A percentile compares a stretch with the other conserved stretches of the same genome.
Evolutionary conservation across 2,329 filamentous ascomycete species (phyloP).

Genomic region (Botrytis hyacinthi): DNA sequence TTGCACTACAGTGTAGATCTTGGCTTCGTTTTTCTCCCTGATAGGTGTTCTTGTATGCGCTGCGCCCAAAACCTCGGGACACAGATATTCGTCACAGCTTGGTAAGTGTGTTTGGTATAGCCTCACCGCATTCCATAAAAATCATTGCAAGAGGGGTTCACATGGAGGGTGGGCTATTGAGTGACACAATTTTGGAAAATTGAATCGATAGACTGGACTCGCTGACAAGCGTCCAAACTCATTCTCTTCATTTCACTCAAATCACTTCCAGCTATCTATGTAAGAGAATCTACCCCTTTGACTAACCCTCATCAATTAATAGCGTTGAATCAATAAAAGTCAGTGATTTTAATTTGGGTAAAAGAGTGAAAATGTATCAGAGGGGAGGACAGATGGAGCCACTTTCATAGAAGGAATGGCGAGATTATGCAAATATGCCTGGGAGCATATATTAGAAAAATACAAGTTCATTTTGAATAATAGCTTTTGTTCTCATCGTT

Average conservation of each 20-base stretch:
- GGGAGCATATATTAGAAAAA: background rate
- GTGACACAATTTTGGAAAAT: background rate
- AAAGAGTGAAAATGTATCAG: background rate
- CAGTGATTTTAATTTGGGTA: background rate
- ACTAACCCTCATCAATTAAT: fast-evolving
- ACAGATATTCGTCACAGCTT: no score
- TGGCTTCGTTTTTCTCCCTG: no score
- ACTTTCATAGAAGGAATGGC: background rate
- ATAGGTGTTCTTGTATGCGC: no score
- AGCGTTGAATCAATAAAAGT: fast-evolving
- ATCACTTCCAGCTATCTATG: background rate
- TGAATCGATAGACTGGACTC: background rate
- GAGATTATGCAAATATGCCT: background rate
- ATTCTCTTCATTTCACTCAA: background rate
- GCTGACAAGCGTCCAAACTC: background rate
- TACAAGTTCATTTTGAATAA: background rate
- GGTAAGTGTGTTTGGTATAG: background rate
- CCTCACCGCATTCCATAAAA: background rate
- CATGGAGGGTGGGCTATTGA: background rate
- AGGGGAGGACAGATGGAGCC: background rate
- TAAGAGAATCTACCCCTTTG: background rate
- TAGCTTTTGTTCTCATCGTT: background rate
- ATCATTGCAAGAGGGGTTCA: background rate
- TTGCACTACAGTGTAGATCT: no score
- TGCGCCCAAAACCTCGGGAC: no score